Base-by-base conservation (phyloP, 2,329 filamentous ascomycete species). In the Curvularia lunata region DNA sequence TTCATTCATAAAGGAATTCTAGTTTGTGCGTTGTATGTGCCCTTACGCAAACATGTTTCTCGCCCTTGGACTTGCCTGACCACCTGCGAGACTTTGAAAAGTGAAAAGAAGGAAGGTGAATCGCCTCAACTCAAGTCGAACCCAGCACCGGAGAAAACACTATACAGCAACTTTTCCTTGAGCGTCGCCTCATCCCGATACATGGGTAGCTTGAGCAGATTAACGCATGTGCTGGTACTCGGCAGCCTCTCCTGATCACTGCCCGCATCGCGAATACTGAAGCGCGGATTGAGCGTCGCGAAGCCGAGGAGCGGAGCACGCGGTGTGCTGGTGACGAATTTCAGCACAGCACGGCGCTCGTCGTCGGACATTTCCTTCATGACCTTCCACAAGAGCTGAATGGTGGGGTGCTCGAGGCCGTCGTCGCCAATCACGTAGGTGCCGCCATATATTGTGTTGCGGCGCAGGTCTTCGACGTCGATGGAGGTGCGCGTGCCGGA, bases 161-260 rank as follows among this genome's bases (percentile, higher is more conserved):
- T 94, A 77, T 97, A 97, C 51, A 98, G 79, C 59, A 99, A 75
- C 79, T 97, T 98, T 70, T 88, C 85, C 72, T 85, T 88, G 69
- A 99, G 75, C 27, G 82, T 84, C 58, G 80, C 77, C 62, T 88
- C 86, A 32, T 82, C 86, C 47, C 77, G 84, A 76, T 98, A 99
- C 64, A 88, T 86, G 6, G 95, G 95, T 65, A 99, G 79, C 81
- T 99, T 99, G 47, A 99, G 79, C 66, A 99, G 75, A 74, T 99
- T 99, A 27, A 98, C 92, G 69, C 95, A 99, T 0, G 95, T 99
- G 74, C 93, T 97, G 18, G 95, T 92, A 73, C 92, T 98, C 2
- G 95, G 95, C 62, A 97, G 79, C 57, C 95, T 83, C 47, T 86
- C 84, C 77, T 94, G 85, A 70, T 96, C 91, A 25, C 80, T 80